Evolutionary conservation across 352 stramenopile genomes (phyloP), one percentile per base, ranked within the genome.

Genomic region (Phytophthora cactorum): DNA sequence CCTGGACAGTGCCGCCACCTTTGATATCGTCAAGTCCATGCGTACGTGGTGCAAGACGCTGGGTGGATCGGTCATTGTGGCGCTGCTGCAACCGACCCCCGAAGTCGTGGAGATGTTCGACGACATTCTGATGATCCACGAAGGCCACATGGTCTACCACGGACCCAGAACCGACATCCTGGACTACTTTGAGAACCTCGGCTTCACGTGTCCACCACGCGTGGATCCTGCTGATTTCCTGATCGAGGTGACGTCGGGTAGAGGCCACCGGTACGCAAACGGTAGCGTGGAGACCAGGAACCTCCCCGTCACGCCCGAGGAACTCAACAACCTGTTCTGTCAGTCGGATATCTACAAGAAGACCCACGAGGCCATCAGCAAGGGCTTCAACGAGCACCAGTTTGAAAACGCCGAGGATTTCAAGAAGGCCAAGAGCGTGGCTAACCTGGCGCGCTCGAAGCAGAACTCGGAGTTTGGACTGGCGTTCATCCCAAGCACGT

Each of bases 41-140:
- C 70, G 66, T 4, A 74, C 80, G 43, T 79, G 74, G 49, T 82
- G 74, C 36, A 86, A 70, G 46, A 73, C 64, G 15, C 66, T 69
- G 36, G 64, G 41, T 49, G 89, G 55, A 49, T 77, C 77, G 9
- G 55, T 68, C 31, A 58, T 82, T 14, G 58, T 84, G 22, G 70
- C 72, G 11, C 47, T 82, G 32, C 53, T 79, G 25, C 77, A 86
- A 43, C 77, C 77, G 2, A 79, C 82, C 7, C 96, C 96, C 0
- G 96, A 99, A 74, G 95, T 97, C 2, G 93, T 98, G 11, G 89
- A 92, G 46, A 74, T 97, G 28, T 99, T 99, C 70, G 97, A 99
- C 71, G 85, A 99, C 60, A 84, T 99, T 15, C 80, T 98, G 29
- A 82, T 99, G 64, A 63, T 99, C 27, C 91, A 96, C 66, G 86